Conservation (phyloP, 225 moss, liverwort and hornwort genomes). For the Physcomitrium patens region DNA sequence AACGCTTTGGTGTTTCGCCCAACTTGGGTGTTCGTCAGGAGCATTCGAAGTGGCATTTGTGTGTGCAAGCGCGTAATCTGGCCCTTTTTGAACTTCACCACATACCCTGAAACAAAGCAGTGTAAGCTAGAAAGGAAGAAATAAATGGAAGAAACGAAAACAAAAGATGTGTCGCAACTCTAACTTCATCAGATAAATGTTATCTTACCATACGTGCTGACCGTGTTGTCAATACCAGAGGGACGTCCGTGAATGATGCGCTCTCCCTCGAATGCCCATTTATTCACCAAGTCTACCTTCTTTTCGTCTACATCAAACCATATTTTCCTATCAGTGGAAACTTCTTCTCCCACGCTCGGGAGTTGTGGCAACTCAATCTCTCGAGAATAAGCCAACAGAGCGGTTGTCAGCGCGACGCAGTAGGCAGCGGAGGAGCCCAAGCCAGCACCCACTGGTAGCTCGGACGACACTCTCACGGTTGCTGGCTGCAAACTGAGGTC, state of each 20-base stretch:
- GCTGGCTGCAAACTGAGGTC: constrained; percentile 88
- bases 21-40: constrained; percentile 85
- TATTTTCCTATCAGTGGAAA: constrained; percentile 25
- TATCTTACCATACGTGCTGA: constrained; percentile 90
- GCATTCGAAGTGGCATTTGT: constrained; percentile 76
- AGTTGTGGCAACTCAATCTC: constrained; percentile 59
- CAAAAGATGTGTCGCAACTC: not conserved
- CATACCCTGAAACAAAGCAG: constrained; percentile 61
- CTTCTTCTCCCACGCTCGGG: constrained; percentile 21
- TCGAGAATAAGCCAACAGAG: constrained; percentile 68
- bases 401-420: constrained; percentile 81
- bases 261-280: constrained; percentile 97
- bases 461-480: constrained; percentile 74
- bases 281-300: constrained; percentile 75
- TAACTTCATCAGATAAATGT: constrained; percentile 14
- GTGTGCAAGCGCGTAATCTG: constrained; percentile 66
- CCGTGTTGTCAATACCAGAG: constrained; percentile 97
- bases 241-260: constrained; percentile 94
- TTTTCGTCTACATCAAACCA: constrained; percentile 71
- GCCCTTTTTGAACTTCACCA: constrained; percentile 83
- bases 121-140: not conserved
- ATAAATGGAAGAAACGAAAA: not conserved
- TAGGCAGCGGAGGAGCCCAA: constrained; percentile 98
- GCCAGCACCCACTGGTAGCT: constrained; percentile 94
- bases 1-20: constrained; percentile 80